Conservation (phyloP, 2,329 filamentous ascomycete genomes). For the Colletotrichum chlorophyti region DNA sequence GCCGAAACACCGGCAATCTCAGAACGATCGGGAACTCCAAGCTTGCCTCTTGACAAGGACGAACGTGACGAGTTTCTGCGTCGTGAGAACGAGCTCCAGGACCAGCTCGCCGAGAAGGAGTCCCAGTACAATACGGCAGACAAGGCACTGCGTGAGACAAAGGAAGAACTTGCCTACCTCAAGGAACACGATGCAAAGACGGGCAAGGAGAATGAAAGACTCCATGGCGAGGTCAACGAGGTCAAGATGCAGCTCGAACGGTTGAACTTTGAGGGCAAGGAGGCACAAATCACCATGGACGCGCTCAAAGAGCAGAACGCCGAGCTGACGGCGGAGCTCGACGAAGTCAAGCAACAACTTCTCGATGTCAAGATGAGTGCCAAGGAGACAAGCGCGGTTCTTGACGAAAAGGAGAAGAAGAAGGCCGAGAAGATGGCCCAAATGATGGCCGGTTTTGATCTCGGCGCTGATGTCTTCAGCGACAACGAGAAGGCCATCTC, state of each 20-base stretch:
- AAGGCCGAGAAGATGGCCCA: constrained; percentile 99
- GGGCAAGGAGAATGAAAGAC: constrained; percentile 87
- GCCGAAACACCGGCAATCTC: constrained; percentile 71
- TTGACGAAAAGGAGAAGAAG: constrained; percentile 98
- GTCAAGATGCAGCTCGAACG: constrained; percentile 97
- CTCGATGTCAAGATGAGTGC: constrained; percentile 96
- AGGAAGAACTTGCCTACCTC: constrained; percentile 83
- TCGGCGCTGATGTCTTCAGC: constrained; percentile 91
- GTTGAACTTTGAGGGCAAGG: constrained; percentile 93
- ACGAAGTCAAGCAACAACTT: constrained; percentile 95
- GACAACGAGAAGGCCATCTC: constrained; percentile 89
- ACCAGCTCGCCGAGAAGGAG: constrained; percentile 94
- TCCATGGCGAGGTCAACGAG: constrained; percentile 87
- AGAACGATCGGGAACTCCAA: constrained; percentile 87
- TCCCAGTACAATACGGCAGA: constrained; percentile 80
- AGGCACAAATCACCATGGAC: constrained; percentile 97
- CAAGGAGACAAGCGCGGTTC: constrained; percentile 86
- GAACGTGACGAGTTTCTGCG: constrained; percentile 95
- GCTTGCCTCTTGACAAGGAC: constrained; percentile 89
- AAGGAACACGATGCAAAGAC: constrained; percentile 86
- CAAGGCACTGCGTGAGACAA: constrained; percentile 80
- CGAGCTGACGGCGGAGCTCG: constrained; percentile 89
- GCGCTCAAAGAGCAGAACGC: constrained; percentile 94
- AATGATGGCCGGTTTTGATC: constrained; percentile 99
- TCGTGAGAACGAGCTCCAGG: constrained; percentile 95